A percentile compares a stretch with the other conserved stretches of the same genome.
These are phyloP conservation scores for Heritiera fomes DNA, from an alignment of 345 rosid genomes.

Conservation along the genomic window DNA sequence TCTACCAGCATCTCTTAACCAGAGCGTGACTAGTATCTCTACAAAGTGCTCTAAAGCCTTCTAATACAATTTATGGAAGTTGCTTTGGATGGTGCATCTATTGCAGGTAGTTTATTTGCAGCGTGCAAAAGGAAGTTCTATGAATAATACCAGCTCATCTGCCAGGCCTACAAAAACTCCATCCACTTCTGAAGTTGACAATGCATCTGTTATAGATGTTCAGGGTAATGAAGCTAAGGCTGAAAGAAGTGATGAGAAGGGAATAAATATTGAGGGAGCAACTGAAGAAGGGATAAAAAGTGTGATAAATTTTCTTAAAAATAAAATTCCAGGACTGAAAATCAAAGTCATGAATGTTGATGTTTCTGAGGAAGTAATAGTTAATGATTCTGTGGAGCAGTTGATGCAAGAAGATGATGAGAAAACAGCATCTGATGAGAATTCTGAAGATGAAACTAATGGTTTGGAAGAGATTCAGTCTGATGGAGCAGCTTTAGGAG, in stretches of 20 bases:
- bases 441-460: constrained; percentile 55
- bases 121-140: constrained; percentile 55
- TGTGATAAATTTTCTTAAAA: constrained; percentile 87
- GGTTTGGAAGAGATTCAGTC: constrained; percentile 62
- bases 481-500: constrained; percentile 48
- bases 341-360: constrained; percentile 71
- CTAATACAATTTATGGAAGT: not conserved
- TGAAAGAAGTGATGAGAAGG: constrained; percentile 64
- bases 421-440: constrained; percentile 45
- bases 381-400: constrained; percentile 55
- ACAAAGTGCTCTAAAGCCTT: not conserved
- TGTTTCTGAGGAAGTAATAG: constrained; percentile 51
- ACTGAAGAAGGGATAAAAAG: constrained; percentile 93
- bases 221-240: constrained; percentile 60
- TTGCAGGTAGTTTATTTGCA: constrained; percentile 80
- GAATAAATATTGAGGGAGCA: constrained; percentile 66
- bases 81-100: constrained; percentile 20
- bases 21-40: not conserved
- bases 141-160: constrained; percentile 36
- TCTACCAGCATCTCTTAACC: not conserved
- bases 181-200: constrained; percentile 48
- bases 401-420: constrained; percentile 66
- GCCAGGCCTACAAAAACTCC: constrained; percentile 48
- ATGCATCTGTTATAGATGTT: constrained; percentile 50
- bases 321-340: constrained; percentile 90